Percentiles rank a stretch among this genome's conserved stretches.
These are phyloP conservation scores for Colletotrichum sojae DNA, from an alignment of 2,329 filamentous ascomycete species.

Conservation along the genomic window DNA sequence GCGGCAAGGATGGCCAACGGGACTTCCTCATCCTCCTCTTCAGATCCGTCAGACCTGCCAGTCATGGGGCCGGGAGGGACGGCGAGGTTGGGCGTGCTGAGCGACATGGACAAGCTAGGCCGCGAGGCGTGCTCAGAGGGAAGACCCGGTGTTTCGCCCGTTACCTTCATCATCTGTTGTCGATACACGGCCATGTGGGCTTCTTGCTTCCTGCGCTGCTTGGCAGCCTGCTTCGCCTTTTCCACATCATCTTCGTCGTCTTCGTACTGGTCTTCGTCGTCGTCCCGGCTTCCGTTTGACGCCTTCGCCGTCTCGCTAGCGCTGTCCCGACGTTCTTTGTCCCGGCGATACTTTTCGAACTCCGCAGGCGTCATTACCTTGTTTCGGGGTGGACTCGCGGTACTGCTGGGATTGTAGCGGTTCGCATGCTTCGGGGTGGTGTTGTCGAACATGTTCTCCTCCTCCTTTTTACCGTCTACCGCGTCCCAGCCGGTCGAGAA, in stretches of 20 bases:
- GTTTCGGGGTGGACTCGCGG: slow-evolving; percentile 63
- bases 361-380: slow-evolving; percentile 93
- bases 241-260: slow-evolving; percentile 86
- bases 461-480: slow-evolving; percentile 49
- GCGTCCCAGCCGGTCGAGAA: slow-evolving; percentile 48
- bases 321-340: slow-evolving; percentile 74
- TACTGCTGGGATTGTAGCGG: slow-evolving; percentile 49
- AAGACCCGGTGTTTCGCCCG: slow-evolving; percentile 75
- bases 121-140: slow-evolving; percentile 68
- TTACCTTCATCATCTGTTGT: slow-evolving; percentile 97
- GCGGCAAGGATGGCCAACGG: slow-evolving; percentile 89
- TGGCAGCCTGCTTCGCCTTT: slow-evolving; percentile 79
- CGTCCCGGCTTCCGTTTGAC: slow-evolving; percentile 72
- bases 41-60: slow-evolving; percentile 67
- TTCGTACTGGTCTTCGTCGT: slow-evolving; percentile 76
- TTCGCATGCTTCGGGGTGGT: slow-evolving; percentile 47
- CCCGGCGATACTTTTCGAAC: slow-evolving; percentile 84
- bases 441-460: slow-evolving; percentile 71
- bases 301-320: slow-evolving; percentile 56
- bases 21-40: slow-evolving; percentile 92
- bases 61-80: slow-evolving; percentile 53
- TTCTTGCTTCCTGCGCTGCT: slow-evolving; percentile 88
- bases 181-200: slow-evolving; percentile 91
- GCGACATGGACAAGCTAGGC: slow-evolving; percentile 69
- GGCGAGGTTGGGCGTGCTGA: slow-evolving; percentile 70